Evolutionary conservation across 108 stramenopile species (phyloP), one percentile per base, ranked within the genome.

Genomic region (Epipyxis sp.): DNA sequence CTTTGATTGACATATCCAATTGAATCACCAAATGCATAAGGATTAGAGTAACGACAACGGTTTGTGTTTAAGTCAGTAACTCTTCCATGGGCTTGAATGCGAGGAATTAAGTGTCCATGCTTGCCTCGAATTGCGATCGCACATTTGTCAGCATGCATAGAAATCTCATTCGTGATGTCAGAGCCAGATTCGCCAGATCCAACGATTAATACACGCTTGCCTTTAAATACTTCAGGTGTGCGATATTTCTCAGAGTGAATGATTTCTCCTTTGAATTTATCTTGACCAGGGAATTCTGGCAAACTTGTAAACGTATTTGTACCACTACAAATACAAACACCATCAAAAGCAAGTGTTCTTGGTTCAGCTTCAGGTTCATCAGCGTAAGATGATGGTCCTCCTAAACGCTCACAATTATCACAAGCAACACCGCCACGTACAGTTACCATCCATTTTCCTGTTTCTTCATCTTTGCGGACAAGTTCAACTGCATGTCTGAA

Each of bases 11-110:
- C 54, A 16, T 25, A 77, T 13, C 79, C 76, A 13, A 80, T 69
- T 62, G 80, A 80, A 65, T 80, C 76, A 37, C 76, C 82, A 29
- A 83, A 76, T 1, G 80, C 43, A 77, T 83, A 83, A 0, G 82
- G 82, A 80, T 80, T 83, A 16, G 74, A 77, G 76, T 83, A 83
- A 39, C 82, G 82, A 46, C 82, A 83, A 29, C 82, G 79, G 82
- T 83, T 57, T 16, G 81, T 81, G 81, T 81, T 81, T 0, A 81
- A 76, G 77, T 81, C 81, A 1, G 81, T 81, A 13, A 81, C 81
- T 1, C 81, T 44, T n/a, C 81, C 81, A 54, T 78, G 69, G 13
- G 68, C 69, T 69, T 81, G 81, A 77, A 72, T 74, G 34, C 81
- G 81, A 16, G 81, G 81, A 69, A 81, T 81, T 34, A 81, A 68